A percentile compares a stretch with the other conserved stretches of the same genome.
Conservation (phyloP, 805 yeast species). For the Ogataea naganishii region DNA sequence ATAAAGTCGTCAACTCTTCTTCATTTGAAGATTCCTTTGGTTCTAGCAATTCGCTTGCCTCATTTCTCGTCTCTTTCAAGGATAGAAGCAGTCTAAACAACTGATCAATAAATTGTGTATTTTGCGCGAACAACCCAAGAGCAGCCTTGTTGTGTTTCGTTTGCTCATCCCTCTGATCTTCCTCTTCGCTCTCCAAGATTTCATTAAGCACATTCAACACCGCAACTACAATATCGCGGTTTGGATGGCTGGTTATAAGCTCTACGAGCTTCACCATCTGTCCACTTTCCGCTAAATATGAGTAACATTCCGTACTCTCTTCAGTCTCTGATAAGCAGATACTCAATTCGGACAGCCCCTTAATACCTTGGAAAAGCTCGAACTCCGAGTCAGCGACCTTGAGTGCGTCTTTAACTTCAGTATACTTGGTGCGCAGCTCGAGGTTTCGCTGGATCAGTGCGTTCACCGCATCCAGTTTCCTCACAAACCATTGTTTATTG, state of each 20-base stretch:
- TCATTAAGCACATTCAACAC: conserved; percentile 8
- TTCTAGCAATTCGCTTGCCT: neutral
- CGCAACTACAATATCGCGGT: conserved; percentile 9
- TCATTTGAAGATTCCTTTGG: neutral
- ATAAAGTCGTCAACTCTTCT: neutral
- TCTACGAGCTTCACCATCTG: conserved; percentile 7
- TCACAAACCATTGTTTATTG: no score
- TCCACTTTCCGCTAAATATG: conserved; percentile 2
- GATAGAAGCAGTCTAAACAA: no score
- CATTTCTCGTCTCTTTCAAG: conserved; percentile 3
- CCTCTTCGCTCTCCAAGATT: conserved; percentile 4
- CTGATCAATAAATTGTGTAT: no score
- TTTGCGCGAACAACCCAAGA: no score
- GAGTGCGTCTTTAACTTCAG: no score
- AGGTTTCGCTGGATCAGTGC: no score
- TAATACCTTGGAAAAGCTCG: conserved; percentile 10
- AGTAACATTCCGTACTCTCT: conserved; percentile 6
- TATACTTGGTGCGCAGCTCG: no score
- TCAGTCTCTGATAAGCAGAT: conserved; percentile 7
- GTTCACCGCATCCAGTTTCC: no score
- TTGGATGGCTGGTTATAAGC: conserved; percentile 9
- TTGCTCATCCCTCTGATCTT: no score
- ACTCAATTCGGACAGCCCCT: conserved; percentile 11
- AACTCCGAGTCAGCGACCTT: conserved; percentile 15
- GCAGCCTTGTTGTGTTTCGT: no score